A percentile compares a stretch with the other conserved stretches of the same genome.
phyloP scores from a whole-genome alignment of 441 rosid species.

The Mallotus repandus region DNA sequence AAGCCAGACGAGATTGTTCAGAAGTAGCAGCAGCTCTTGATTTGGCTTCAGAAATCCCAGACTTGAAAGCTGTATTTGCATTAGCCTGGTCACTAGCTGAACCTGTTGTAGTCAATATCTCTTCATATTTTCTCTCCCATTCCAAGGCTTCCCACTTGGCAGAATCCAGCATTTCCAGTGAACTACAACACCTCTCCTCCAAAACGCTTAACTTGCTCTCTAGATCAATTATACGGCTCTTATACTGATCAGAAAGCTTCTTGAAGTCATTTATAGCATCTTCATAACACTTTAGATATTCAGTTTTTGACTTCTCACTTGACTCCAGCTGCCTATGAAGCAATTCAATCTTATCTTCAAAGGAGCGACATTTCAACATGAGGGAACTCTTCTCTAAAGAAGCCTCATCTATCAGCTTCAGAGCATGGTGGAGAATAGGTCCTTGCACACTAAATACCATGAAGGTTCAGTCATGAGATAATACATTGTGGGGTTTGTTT shows the following conservation, averaged over 20 bases:
- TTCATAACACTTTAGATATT: conserved; percentile 19
- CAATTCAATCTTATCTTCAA: conserved; percentile 17
- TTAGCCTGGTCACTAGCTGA: not conserved
- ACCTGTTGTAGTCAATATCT: conserved; percentile 8
- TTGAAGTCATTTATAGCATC: conserved; percentile 24
- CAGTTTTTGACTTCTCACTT: conserved; percentile 22
- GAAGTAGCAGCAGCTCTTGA: not conserved
- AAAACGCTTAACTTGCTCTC: conserved; percentile 10
- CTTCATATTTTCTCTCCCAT: conserved; percentile 25
- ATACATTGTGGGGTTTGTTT: not conserved
- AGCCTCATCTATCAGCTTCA: conserved; percentile 22
- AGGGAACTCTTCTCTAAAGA: conserved; percentile 20
- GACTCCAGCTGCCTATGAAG: conserved; percentile 22
- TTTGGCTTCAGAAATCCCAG: not conserved
- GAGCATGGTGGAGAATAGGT: conserved; percentile 15
- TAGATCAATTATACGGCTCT: conserved; percentile 17
- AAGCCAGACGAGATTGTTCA: conserved; percentile 14
- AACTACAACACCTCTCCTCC: conserved; percentile 25
- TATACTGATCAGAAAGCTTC: conserved; percentile 24
- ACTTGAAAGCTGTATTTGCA: not conserved
- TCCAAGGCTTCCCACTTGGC: conserved; percentile 21
- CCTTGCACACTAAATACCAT: conserved; percentile 23
- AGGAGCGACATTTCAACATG: conserved; percentile 11
- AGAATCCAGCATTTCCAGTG: conserved; percentile 24
- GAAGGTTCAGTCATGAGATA: not conserved